Evolutionary conservation across 1,139 yeast species (phyloP), one percentile per base, ranked within the genome.

Genomic region (Suhomyces atakaporum): DNA sequence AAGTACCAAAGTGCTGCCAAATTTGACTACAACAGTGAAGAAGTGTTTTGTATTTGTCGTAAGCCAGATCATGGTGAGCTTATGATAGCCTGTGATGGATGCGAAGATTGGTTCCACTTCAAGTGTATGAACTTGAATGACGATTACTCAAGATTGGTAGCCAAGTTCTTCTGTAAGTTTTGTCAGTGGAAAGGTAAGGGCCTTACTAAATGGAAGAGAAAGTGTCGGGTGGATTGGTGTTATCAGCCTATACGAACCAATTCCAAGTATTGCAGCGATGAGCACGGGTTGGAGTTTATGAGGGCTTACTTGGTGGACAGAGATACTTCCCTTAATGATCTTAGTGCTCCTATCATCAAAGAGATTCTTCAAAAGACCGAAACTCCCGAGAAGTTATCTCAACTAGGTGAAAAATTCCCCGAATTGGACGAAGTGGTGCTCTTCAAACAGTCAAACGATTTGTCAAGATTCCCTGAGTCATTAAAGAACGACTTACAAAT

Each of bases 21-120:
- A 45, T 75, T 56, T 49, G 62, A 71, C 41, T 45, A 66, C 31
- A 63, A 73, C 47, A 66, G 79, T 30, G 84, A 81, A 44, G 92
- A 83, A 43, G 64, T 87, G 8, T 89, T 73, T 51, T 90, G 97
- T 56, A 63, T 82, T 0, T 90, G 97, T 57, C 72, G 94, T 28
- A 75, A 74, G 42, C 85, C 90, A 0, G 97, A 90, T 52, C 70
- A 73, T 43, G 77, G 76, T 1, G 85, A 85, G 57, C 56, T 84
- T 44, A 89, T 89, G 97, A 84, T 90, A 15, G 89, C 86, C 0
- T 90, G 97, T 56, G 97, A 89, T 57, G 90, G 88, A 6, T 90
- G 97, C 61, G 96, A 89, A 53, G 96, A 87, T 46, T 90, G 97
- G 97, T 90, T 75, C 54, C 97, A 90, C 60, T 87, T 90, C 57